phyloP scores from a whole-genome alignment of 345 rosid species.

The Durio zibethinus region DNA sequence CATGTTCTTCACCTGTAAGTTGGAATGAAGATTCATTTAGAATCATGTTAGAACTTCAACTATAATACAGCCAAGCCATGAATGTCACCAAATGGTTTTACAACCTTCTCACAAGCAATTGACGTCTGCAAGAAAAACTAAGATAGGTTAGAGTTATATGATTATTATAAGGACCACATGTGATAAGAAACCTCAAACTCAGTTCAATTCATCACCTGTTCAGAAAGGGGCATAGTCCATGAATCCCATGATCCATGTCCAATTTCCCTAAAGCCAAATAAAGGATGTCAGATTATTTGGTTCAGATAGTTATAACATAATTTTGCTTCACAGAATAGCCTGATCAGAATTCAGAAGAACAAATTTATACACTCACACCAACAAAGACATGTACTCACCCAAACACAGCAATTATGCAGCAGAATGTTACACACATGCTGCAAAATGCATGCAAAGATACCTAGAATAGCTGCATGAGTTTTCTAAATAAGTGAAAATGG shows the following conservation, averaged over 20 bases:
- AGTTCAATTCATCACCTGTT: conserved; percentile 49
- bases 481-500: neutral
- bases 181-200: neutral
- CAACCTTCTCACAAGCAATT: conserved; percentile 82
- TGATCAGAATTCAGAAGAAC: neutral
- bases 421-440: neutral
- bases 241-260: conserved; percentile 96
- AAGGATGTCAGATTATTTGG: neutral
- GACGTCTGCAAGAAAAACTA: conserved; percentile 56
- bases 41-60: conserved; percentile 10
- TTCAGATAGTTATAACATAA: neutral
- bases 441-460: neutral
- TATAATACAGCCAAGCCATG: neutral
- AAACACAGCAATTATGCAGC: neutral
- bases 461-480: neutral
- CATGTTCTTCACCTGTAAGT: conserved; percentile 64
- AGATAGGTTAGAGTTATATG: neutral
- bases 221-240: conserved; percentile 76
- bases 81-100: conserved; percentile 24
- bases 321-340: neutral
- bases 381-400: neutral
- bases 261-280: conserved; percentile 51
- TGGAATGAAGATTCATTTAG: conserved; percentile 12
- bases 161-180: conserved; percentile 5
- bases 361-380: neutral